These are phyloP conservation scores for Babesia bovis DNA, from an alignment of 169 alveolate genomes.

Conservation along the genomic window DNA sequence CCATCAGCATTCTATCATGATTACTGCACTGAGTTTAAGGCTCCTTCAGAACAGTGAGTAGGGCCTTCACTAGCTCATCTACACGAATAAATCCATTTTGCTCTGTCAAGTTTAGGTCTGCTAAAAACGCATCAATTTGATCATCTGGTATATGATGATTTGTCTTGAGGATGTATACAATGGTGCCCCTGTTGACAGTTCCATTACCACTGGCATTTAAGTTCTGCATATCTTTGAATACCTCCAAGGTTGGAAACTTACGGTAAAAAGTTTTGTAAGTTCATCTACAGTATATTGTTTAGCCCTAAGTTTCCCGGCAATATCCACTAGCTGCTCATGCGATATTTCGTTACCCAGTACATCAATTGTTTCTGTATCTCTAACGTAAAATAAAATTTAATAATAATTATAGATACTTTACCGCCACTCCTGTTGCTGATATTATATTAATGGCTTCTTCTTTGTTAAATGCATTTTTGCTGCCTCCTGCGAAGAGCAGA, in stretches of 20 bases:
- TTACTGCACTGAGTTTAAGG: neutral
- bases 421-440: constrained; percentile 21
- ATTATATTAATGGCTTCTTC: constrained; percentile 8
- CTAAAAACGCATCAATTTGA: constrained; percentile 12
- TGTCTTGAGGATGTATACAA: constrained; percentile 25
- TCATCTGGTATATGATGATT: constrained; percentile 22
- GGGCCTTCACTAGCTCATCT: constrained; percentile 11
- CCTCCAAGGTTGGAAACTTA: neutral
- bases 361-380: constrained; percentile 7
- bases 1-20: neutral
- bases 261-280: neutral
- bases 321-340: neutral
- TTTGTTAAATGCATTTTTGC: neutral
- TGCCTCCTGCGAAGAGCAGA: constrained; percentile 17
- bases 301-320: neutral
- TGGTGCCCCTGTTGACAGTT: constrained; percentile 16
- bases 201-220: constrained; percentile 14
- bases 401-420: neutral
- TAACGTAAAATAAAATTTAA: neutral
- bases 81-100: constrained; percentile 6
- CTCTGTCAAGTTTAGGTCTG: constrained; percentile 6
- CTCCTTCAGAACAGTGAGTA: constrained; percentile 1
- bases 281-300: constrained; percentile 9
- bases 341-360: constrained; percentile 7
- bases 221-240: constrained; percentile 1